Base-by-base conservation (phyloP, 106 monocot genomes). In the Dioscorea alata region DNA sequence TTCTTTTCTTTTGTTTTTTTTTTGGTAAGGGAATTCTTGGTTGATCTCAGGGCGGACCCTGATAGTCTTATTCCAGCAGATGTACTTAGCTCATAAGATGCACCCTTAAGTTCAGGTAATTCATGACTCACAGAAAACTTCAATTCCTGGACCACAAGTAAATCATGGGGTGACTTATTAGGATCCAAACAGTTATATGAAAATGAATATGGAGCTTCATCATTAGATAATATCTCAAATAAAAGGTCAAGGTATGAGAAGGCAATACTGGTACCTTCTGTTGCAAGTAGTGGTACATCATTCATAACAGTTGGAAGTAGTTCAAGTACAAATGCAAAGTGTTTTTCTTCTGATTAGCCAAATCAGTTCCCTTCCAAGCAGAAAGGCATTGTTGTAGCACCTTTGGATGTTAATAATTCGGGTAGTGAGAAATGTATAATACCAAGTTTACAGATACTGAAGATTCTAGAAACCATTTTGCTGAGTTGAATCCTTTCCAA, bases 21-120 rank as follows among this genome's bases (percentile, higher is more conserved):
- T 66, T 19, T n/a, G 42, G 59, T 63, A 56, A 99, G 97, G 81
- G 97, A 99, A 68, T 99, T 81, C 69, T 80, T 99, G 89, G 97
- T 99, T 78, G 97, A 99, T 79, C 89, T 99, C 33, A 99, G 92
- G 97, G 86, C 87, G 87, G 84, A 86, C 20, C 92, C 97, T 12
- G 97, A 92, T 49, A 93, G 83, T 21, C 87, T 99, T 51, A 90
- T 99, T 74, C 97, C 97, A 48, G 85, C 87, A 51, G 92, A 99
- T 76, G 82, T 81, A 16, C 70, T 82, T 6, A 99, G 79, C 69
- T 48, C 67, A 68, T 90, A 81, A 77, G 89, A 89, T 75, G 52
- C 74, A 67, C 33, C 80, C 24, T 56, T 56, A 17, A 78, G 75
- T 61, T 81, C 74, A 49, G 68, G 66, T 68, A 86, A 81, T 74